Evolutionary conservation across 192 early-diverging fungal genomes (phyloP), one percentile per base, ranked within the genome.

Genomic region (Funneliformis geosporum): DNA sequence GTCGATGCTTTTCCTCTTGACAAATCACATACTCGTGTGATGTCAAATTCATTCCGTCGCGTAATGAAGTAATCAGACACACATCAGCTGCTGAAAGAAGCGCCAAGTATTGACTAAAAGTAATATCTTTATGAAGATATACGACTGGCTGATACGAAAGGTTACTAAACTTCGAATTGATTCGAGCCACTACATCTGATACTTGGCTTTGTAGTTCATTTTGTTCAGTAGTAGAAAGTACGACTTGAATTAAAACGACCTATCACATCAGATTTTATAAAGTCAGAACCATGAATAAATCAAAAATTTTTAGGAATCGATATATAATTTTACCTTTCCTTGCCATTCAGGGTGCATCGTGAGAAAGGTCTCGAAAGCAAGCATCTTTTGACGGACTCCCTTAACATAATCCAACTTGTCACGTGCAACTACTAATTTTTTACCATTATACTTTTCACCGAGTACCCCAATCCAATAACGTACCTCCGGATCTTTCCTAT

Each of bases 41-140:
- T 4, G 95, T 97, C 42, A 96, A 90, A 84, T 98, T 98, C 98
- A 99, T 98, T 40, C 97, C 98, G 79, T 99, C 98, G 27, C 98
- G 91, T 27, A 98, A 86, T 46, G 94, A 89, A 1, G 96, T 97
- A 47, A 98, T 96, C 11, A 99, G 84, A 75, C 93, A 95, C 18
- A 93, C 88, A 79, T 98, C 95, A 1, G 98, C 98, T 2, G 92
- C 88, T 18, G 90, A 92, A 27, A 99, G 84, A 46, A 99, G 87
- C 0, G 95, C 96, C 60, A 93, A 87, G 79, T 98, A 99, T 78
- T 99, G 95, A 75, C 91, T 91, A 80, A 92, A 93, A 42, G 96
- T 93, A 43, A 99, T 92, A 78, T 97, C 92, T 84, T 97, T 96
- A 85, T 96, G 95, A 82, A 94, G 89, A 73, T 92, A 94, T 8